Base-by-base conservation (phyloP, 2,329 filamentous ascomycete species). In the Zymoseptoria ardabiliae region DNA sequence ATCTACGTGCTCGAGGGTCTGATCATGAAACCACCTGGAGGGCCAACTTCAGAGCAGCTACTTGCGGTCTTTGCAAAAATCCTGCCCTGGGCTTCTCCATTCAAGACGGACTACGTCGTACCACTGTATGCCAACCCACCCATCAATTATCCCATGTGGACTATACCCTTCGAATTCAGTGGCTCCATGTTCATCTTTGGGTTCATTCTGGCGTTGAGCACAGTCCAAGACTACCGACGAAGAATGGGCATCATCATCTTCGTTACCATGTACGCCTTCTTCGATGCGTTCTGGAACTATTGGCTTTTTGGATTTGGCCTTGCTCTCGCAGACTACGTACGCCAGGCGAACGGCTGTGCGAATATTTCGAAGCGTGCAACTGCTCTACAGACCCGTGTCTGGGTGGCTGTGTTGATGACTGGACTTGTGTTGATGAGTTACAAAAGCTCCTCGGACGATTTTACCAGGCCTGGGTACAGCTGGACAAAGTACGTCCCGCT, bases 101-200 rank as follows among this genome's bases (percentile, higher is more conserved):
- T 59, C 21, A 25, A 53, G 23, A 41, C 23, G 23, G 41, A 56
- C n/a, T 54, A 48, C 19, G 8, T 22, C 54, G 25, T 20, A 25
- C n/a, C 41, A 9, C n/a, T 56, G 10, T 49, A 20, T 21, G 10
- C 54, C 25, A 41, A 35, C 8, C 55, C 58, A 19, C 23, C 25
- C 11, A 58, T 53, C 30, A 54, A 60, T 50, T 60, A 49, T 13
- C 48, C 52, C 21, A 60, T 54, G 45, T 60, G 58, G 58, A 60
- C 58, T 17, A 60, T 60, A 9, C 58, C 58, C 4, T 51, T 50
- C 35, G 58, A 60, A 22, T 60, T 58, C 9, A 50, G 25, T 4
- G 58, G 58, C 28, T 60, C 58, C 22, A n/a, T 60, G 19, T 50
- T 60, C 10, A 55, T 60, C 1, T 60, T 58, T 41, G 21, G 45